Evolutionary conservation across 768 basidiomycete genomes (phyloP).

Genomic region (Coprinopsis strossmayeri): DNA sequence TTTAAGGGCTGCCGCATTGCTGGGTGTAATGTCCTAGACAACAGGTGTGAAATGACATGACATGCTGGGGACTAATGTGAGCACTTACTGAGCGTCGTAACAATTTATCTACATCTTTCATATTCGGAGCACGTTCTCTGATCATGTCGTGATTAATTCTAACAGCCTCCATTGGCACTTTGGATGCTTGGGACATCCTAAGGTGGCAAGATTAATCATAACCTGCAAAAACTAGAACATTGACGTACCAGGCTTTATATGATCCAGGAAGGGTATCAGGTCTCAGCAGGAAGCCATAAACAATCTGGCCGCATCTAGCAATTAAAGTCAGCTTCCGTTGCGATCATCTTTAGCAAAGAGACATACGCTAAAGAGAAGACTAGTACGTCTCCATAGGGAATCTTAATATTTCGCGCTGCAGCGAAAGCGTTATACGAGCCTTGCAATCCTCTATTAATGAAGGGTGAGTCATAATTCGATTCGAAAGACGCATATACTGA

Average conservation of each 20-base stretch:
- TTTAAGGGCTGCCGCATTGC: constrained; percentile 45
- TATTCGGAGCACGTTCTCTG: constrained; percentile 47
- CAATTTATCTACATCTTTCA: constrained; percentile 50
- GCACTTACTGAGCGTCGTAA: constrained; percentile 40
- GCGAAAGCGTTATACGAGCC: constrained; percentile 82
- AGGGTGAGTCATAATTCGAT: not conserved
- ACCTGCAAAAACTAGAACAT: no score
- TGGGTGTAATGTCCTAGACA: constrained; percentile 43
- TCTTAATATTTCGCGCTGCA: constrained; percentile 51
- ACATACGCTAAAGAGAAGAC: constrained; percentile 72
- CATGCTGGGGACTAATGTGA: not conserved
- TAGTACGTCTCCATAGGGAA: constrained; percentile 81
- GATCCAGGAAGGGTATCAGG: constrained; percentile 82
- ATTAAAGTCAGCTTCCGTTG: not conserved
- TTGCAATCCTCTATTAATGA: constrained; percentile 65
- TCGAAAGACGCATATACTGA: constrained; percentile 25
- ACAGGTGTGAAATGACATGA: not conserved
- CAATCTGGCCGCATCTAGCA: constrained; percentile 74
- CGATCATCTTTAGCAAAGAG: not conserved
- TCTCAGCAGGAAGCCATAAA: constrained; percentile 69
- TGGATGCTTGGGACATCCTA: constrained; percentile 70
- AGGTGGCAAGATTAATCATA: no score
- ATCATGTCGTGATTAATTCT: constrained; percentile 57
- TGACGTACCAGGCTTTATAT: constrained; percentile 63
- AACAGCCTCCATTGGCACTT: constrained; percentile 53